phyloP scores from a whole-genome alignment of 2,329 filamentous ascomycete species.

The Westerdykella ornata region DNA sequence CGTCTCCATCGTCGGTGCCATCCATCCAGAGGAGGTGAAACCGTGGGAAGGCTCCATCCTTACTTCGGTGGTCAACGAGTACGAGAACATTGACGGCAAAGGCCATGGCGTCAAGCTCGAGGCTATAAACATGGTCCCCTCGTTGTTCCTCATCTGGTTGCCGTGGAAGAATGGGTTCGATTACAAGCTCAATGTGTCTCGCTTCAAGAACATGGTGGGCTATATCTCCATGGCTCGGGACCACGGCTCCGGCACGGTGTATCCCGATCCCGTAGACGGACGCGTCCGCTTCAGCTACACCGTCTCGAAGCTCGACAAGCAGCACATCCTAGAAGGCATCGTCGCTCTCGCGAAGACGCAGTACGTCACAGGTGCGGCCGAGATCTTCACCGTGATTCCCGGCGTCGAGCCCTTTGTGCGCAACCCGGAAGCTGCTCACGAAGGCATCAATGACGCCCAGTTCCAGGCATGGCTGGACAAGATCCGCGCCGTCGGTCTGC shows the following conservation, averaged over 20 bases:
- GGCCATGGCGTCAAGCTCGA: conserved; percentile 83
- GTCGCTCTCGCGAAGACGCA: conserved; percentile 67
- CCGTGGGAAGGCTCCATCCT: conserved; percentile 65
- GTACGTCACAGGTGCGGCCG: conserved; percentile 70
- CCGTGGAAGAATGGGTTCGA: conserved; percentile 63
- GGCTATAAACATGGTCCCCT: conserved; percentile 66
- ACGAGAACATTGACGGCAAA: conserved; percentile 71
- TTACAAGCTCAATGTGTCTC: conserved; percentile 64
- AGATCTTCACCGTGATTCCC: conserved; percentile 63
- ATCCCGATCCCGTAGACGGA: conserved; percentile 62
- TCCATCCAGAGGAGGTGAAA: conserved; percentile 64
- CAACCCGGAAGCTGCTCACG: conserved; percentile 11
- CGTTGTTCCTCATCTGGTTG: conserved; percentile 54
- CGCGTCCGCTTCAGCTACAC: conserved; percentile 62
- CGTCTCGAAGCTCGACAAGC: conserved; percentile 63
- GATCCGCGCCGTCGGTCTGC: conserved; percentile 46
- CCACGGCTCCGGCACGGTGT: conserved; percentile 66
- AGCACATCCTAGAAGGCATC: conserved; percentile 64
- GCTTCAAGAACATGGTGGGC: conserved; percentile 60
- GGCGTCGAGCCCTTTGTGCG: conserved; percentile 60
- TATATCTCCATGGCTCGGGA: conserved; percentile 73
- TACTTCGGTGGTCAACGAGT: conserved; percentile 67
- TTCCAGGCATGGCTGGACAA: conserved; percentile 58
- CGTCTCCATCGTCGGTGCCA: conserved; percentile 52
- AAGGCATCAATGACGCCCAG: conserved; percentile 51